Base-by-base conservation (phyloP, 75 land plant genomes). In the Selaginella tamariscina region DNA sequence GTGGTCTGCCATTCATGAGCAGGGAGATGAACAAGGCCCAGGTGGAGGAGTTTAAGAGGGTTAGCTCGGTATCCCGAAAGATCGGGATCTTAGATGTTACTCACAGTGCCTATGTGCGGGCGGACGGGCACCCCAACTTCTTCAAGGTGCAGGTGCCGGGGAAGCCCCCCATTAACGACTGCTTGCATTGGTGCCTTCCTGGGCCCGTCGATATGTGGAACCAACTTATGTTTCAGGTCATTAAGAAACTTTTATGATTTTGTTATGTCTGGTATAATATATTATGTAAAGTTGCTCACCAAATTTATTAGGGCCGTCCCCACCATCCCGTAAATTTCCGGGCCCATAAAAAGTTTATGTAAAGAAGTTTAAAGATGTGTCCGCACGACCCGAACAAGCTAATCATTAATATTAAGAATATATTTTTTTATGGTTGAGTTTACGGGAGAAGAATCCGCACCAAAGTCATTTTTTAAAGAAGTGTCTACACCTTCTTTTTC, bases 111-210 rank as follows among this genome's bases (percentile, higher is more conserved):
- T 59, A 9, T n/a, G 8, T 59, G 26, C 5, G 62, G 62, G n/a
- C 62, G 23, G 62, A 59, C 23, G 62, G 62, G 23, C 62, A 59
- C 23, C 62, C 62, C 8, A 59, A 59, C 23, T 59, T 27, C 26
- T 59, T 23, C 26, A 59, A 26, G 62, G 21, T n/a, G 21, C 62
- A 59, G 62, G 29, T 18, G 20, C 18, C 66, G 20, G 11, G 29
- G 5, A 29, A 64, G 66, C 30, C 30, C 1, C 23, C 30, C 2
- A 39, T 5, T 5, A 59, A 59, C 21, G 62, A 59, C 62, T 59
- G 62, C 62, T 59, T 59, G 26, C 62, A 59, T n/a, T 59, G 62
- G 62, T 59, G 62, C 62, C 23, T 59, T 2, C 62, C 62, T 8
- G 62, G 62, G 23, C 18, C 62, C 21, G 26, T 59, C 8, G 62